phyloP scores from a whole-genome alignment of 371 early-diverging fungal genomes.

The Neoconidiobolus thromboides region DNA sequence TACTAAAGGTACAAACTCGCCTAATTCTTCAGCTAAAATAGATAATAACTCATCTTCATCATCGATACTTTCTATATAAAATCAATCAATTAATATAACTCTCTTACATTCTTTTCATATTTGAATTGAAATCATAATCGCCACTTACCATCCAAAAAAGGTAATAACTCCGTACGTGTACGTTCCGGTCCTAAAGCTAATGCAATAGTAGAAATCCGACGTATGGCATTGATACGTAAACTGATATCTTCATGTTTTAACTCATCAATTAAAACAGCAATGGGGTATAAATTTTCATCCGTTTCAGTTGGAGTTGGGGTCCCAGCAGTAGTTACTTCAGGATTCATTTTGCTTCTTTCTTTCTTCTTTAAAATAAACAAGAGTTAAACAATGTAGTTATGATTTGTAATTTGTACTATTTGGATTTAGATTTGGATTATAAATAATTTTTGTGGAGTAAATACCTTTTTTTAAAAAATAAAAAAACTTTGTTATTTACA shows the following conservation, averaged over 20 bases:
- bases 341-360: neutral
- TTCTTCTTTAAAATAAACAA: too few relatives aligned
- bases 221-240: conserved; percentile 78
- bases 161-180: conserved; percentile 86
- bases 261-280: conserved; percentile 88
- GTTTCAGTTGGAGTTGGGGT: conserved; percentile 6
- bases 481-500: too few relatives aligned
- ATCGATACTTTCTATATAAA: conserved; percentile 79
- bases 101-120: neutral
- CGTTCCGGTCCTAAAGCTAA: conserved; percentile 87
- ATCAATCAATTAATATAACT: neutral
- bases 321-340: neutral
- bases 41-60: conserved; percentile 92
- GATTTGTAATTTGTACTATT: too few relatives aligned
- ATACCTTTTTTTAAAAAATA: too few relatives aligned
- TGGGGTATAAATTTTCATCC: conserved; percentile 38
- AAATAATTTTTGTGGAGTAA: too few relatives aligned
- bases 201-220: conserved; percentile 76
- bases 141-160: conserved; percentile 79
- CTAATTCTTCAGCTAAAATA: conserved; percentile 85
- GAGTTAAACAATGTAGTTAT: too few relatives aligned
- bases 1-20: conserved; percentile 72
- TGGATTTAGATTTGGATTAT: too few relatives aligned
- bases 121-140: neutral
- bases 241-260: conserved; percentile 92